Evolutionary conservation across 148 eudicot species (phyloP), one percentile per base, ranked within the genome.

Genomic region (Vaccinium corymbosum): DNA sequence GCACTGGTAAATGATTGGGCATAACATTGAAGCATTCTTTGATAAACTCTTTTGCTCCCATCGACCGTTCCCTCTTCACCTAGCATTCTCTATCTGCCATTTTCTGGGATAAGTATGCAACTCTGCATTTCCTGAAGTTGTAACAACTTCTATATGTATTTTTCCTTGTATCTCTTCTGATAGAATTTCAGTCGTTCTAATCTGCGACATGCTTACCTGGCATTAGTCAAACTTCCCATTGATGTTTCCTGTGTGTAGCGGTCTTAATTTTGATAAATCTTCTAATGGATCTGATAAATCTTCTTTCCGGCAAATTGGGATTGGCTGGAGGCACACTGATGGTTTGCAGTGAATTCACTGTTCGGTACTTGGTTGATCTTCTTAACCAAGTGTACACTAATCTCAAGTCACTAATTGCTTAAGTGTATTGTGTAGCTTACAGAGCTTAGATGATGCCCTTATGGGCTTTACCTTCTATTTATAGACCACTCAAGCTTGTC

Each of bases 11-110:
- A 12, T 50, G 57, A 27, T 49, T 76, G 57, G 25, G 32, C 80
- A 76, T 76, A 50, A 13, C 80, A 76, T 76, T 76, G 20, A n/a
- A 50, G 56, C 17, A 42, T 75, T 76, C 35, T 1, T 76, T 76
- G 32, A 35, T 50, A 76, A 50, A 48, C 20, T 75, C 79, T 50
- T 10, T n/a, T 48, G 27, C 32, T 76, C 80, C 35, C 32, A 46
- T 49, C 0, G 35, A 7, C 19, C 57, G 2, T 50, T 76, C 57
- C 17, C 59, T 76, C 57, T 22, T 50, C 19, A 22, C 57, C 1
- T 14, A 75, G 27, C 14, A 75, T 8, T 75, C 53, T 42, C 53
- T 46, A 20, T 20, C 78, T 48, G 53, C 55, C 15, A 48, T 78
- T 78, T 77, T 78, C 64, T 7, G 61, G 12, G 56, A 17, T 52